These are phyloP conservation scores for Meyerozyma smithsonii DNA, from an alignment of 1,139 yeast species.

Conservation along the genomic window DNA sequence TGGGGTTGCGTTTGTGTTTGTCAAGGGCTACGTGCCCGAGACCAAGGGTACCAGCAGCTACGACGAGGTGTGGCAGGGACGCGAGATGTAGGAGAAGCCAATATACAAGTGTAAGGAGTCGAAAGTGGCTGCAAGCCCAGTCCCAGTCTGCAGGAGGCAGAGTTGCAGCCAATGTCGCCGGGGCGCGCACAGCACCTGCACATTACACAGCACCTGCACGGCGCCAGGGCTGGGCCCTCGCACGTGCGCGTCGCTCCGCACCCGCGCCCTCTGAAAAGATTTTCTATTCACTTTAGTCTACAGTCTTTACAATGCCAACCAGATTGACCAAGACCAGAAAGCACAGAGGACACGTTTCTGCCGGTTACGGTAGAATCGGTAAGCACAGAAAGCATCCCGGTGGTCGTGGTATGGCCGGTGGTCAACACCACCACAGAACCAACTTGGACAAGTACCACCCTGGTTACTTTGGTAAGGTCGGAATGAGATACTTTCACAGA, in stretches of 20 bases:
- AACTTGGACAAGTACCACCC: constrained; percentile 99
- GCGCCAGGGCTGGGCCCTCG: constrained; percentile 8
- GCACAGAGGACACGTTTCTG: constrained; percentile 99
- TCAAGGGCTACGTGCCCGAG: constrained; percentile 59
- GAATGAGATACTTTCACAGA: constrained; percentile 99
- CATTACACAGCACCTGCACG: no score
- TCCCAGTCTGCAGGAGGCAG: no score
- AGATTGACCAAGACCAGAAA: constrained; percentile 99
- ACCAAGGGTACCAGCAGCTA: constrained; percentile 64
- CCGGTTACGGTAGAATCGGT: constrained; percentile 99
- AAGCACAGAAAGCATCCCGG: constrained; percentile 99
- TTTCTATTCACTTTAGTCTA: constrained; percentile 12
- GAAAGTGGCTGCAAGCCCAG: neutral
- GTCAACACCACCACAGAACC: constrained; percentile 99
- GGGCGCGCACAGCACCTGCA: no score
- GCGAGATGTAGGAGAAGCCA: constrained; percentile 3
- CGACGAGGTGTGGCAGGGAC: constrained; percentile 53
- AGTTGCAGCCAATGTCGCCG: no score
- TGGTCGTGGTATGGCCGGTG: constrained; percentile 99
- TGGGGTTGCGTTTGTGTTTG: constrained; percentile 42
- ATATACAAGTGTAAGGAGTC: no score
- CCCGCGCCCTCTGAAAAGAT: constrained; percentile 11
- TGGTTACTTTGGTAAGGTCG: constrained; percentile 99
- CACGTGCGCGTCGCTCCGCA: constrained; percentile 4
- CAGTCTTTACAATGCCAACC: constrained; percentile 78